Evolutionary conservation across 306 rosid species (phyloP), one percentile per base, ranked within the genome.

Genomic region (Dalbergia cultrata): DNA sequence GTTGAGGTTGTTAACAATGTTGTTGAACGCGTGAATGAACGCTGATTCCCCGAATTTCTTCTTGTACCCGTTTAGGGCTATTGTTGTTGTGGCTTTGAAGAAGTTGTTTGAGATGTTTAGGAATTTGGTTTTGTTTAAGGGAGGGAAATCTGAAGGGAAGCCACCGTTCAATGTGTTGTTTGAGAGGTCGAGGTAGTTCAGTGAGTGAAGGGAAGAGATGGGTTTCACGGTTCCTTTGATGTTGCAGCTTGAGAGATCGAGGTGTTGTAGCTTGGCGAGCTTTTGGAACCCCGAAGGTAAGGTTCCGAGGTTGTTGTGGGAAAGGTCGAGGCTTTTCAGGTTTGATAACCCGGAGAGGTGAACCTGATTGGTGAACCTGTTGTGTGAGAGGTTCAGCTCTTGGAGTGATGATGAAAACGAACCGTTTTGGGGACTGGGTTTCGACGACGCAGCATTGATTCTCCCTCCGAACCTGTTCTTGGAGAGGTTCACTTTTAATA

Each of bases 91-190:
- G 14, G 90, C 76, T 14, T 74, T 87, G 90, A 96, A 88, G 47
- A 89, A 75, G 78, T 96, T 96, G 44, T 65, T 50, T 1, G 99
- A 96, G 72, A 92, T 80, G 83, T 96, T 96, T 56, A 96, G 71
- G 75, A 90, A 88, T 8, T 71, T 70, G 7, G 93, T 81, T 53
- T 13, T n/a, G 14, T 7, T 47, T 6, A 92, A 76, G 7, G 90
- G 89, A 79, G 98, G 99, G 60, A 95, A 93, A 53, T 95, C 99
- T 0, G 74, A 45, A 52, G 99, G 98, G 87, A 95, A 95, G 63
- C 43, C 85, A n/a, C 98, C 98, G 5, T 79, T 85, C 65, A 95
- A 72, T 4, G 83, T 50, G 85, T 95, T 95, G 35, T 83, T 82
- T 4, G 99, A 95, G 17, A 93, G 33, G 78, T 95, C 97, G 19